Base-by-base conservation (phyloP, 1,284 basidiomycete genomes). In the Termitomyces sp. region DNA sequence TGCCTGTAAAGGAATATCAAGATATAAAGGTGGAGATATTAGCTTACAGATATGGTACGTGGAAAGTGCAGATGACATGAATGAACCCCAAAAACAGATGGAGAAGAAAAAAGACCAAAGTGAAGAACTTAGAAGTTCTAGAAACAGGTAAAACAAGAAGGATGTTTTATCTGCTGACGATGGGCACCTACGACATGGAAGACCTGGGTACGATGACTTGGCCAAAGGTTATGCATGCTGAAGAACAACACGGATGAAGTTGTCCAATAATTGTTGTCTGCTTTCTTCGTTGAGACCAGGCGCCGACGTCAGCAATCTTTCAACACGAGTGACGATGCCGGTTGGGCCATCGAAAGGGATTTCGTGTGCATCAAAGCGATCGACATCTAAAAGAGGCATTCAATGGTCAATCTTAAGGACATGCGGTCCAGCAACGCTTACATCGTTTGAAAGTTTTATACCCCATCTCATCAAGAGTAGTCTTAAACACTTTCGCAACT, bases 271-370 rank as follows among this genome's bases (percentile, higher is more conserved):
- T 21, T 67, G 70, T 57, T 73, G 75, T 62, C 79, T 78, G 46
- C 69, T 74, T 40, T 80, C 75, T 42, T 73, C 68, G 38, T 76
- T 66, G 38, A 86, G 65, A 56, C 70, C 69, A 19, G 75, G 74
- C 16, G 78, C 70, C 40, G 71, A 70, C 47, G 72, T 70, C 49
- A 89, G 73, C 40, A 89, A 71, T 43, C 75, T 74, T 61, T 83
- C 80, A 5, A 87, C 82, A 47, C 78, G 79, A 28, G 72, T 64
- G 26, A 88, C 72, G 43, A 89, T 79, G 19, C 87, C 86, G 35
- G 72, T 75, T 10, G 83, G 78, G 16, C 87, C 87, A 54, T 89
- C 83, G 46, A 90, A 79, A 6, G 86, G 82, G 45, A 89, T 88
- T 41, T 79, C 74, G 58, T 84, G 79, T 39, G 83, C 83, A 65